A percentile compares a stretch with the other conserved stretches of the same genome.
These are phyloP conservation scores for Fusarium longipes DNA, from an alignment of 2,329 filamentous ascomycete species.

Conservation along the genomic window DNA sequence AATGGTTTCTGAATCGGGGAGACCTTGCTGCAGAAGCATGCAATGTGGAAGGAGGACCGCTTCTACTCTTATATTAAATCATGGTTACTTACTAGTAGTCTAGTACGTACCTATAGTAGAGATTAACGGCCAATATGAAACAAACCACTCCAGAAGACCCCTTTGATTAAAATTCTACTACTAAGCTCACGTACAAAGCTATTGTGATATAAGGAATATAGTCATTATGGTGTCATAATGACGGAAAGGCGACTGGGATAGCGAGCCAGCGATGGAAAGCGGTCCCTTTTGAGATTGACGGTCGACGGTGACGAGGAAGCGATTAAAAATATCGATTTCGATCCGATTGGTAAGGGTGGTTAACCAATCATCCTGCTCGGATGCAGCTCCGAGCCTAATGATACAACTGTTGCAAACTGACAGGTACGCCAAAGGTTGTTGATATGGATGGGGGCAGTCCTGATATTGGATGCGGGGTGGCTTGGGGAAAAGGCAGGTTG, in stretches of 20 bases:
- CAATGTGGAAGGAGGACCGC: neutral
- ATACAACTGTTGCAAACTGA: neutral
- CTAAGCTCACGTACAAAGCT: neutral
- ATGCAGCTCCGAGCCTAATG: neutral
- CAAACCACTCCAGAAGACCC: neutral
- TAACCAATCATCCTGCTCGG: neutral
- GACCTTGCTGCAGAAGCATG: neutral
- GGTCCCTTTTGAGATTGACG: neutral
- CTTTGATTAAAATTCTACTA: neutral
- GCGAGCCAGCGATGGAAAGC: neutral
- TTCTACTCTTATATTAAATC: neutral
- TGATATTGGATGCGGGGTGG: neutral
- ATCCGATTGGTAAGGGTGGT: conserved; percentile 1
- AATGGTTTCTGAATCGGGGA: neutral
- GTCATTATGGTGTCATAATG: conserved; percentile 16
- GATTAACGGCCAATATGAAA: neutral
- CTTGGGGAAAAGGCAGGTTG: neutral
- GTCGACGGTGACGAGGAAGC: neutral
- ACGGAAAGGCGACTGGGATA: neutral
- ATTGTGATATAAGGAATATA: neutral
- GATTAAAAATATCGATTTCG: neutral
- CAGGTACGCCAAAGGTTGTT: neutral
- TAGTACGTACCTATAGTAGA: too few species aligned
- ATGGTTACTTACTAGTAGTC: neutral
- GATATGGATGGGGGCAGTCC: neutral